Evolutionary conservation across 1,284 basidiomycete genomes (phyloP).

Genomic region (Tilletia caries): DNA sequence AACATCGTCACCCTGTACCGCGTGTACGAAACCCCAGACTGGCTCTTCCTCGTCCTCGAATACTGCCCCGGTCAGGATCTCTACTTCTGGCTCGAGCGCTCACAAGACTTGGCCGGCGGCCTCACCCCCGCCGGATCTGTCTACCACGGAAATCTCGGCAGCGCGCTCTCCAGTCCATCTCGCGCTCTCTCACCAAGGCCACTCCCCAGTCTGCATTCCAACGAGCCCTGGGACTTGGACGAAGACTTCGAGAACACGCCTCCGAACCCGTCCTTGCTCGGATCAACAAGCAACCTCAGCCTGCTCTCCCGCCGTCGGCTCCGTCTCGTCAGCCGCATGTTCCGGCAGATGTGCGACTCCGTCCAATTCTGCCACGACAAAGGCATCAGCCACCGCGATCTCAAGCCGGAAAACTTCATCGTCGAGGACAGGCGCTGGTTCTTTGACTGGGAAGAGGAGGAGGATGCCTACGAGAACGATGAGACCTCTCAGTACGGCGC

Average conservation of each 20-base stretch:
- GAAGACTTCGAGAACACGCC: conserved; percentile 58
- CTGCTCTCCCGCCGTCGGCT: conserved; percentile 81
- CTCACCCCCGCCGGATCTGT: conserved; percentile 1
- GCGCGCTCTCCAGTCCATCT: not conserved
- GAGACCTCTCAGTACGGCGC: not conserved
- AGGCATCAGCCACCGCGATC: conserved; percentile 90
- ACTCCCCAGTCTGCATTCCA: not conserved
- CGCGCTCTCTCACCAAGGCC: conserved; percentile 7
- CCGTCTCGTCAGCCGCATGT: conserved; percentile 91
- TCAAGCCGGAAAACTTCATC: conserved; percentile 73
- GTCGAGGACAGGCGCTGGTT: conserved; percentile 47
- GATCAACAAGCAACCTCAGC: conserved; percentile 70
- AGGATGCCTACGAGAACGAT: conserved; percentile 15
- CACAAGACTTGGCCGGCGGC: conserved; percentile 39
- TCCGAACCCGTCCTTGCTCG: conserved; percentile 83
- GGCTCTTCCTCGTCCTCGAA: conserved; percentile 77
- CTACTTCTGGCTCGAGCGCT: conserved; percentile 83
- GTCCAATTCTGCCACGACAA: conserved; percentile 92
- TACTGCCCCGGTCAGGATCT: conserved; percentile 90
- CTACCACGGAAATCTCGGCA: not conserved
- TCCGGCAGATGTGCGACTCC: conserved; percentile 95
- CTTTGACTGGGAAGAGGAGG: conserved; percentile 21
- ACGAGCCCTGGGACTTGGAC: conserved; percentile 6
- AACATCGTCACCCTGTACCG: conserved; percentile 90
- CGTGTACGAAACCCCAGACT: conserved; percentile 66